phyloP scores from a whole-genome alignment of 306 rosid species.

The Medicago arabica region DNA sequence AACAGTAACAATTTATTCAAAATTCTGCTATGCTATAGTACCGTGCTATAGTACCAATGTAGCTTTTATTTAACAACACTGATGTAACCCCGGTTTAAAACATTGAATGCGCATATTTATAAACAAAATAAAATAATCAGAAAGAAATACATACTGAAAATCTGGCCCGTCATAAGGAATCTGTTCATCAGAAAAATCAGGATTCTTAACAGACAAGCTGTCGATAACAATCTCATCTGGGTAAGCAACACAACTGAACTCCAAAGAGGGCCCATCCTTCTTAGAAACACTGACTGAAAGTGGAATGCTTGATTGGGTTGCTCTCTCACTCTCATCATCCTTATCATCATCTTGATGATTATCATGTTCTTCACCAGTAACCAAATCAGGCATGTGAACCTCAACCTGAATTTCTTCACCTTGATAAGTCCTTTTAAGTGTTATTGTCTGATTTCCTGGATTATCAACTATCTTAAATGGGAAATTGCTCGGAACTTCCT shows the following conservation, averaged over 20 bases:
- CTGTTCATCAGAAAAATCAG: conserved; percentile 67
- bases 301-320: conserved; percentile 72
- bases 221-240: conserved; percentile 81
- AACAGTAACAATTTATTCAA: no score
- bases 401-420: conserved; percentile 79
- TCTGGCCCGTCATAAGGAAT: conserved; percentile 91
- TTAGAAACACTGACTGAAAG: conserved; percentile 72
- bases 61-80: not conserved
- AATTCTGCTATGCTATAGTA: not conserved
- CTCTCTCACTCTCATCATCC: conserved; percentile 49
- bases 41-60: not conserved
- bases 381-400: conserved; percentile 91
- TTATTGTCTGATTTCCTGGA: conserved; percentile 66
- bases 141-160: conserved; percentile 62
- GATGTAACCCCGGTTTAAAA: not conserved
- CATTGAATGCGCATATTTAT: not conserved
- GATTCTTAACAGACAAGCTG: conserved; percentile 69
- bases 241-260: conserved; percentile 76
- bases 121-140: not conserved
- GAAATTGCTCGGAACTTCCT: conserved; percentile 63
- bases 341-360: conserved; percentile 37
- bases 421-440: conserved; percentile 72
- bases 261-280: conserved; percentile 64
- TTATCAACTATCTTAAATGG: conserved; percentile 77
- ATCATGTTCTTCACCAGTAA: conserved; percentile 60